phyloP scores from a whole-genome alignment of 352 stramenopile species.

The Phytophthora pisi region DNA sequence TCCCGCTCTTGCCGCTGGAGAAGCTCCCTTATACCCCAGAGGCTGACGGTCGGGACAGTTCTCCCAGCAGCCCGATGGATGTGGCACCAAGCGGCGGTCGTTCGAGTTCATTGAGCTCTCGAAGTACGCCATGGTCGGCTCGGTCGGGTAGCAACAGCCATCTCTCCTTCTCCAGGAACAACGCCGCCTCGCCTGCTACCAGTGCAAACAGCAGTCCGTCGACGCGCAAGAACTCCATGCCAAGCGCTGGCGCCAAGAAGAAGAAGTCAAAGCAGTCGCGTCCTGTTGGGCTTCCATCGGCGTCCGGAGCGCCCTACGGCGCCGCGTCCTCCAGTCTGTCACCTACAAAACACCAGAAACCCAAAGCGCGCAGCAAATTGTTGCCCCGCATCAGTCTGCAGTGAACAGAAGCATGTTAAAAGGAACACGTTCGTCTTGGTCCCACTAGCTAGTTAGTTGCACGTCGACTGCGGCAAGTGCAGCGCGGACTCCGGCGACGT shows the following conservation, averaged over 20 bases:
- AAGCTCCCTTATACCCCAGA: constrained; percentile 47
- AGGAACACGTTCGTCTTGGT: constrained; percentile 1
- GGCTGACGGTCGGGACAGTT: constrained; percentile 23
- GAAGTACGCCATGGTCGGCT: constrained; percentile 18
- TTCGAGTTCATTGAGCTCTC: constrained; percentile 15
- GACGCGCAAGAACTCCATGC: constrained; percentile 21
- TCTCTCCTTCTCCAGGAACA: constrained; percentile 29
- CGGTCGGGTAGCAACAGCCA: constrained; percentile 25
- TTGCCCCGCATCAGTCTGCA: constrained; percentile 36
- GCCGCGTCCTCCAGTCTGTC: constrained; percentile 12
- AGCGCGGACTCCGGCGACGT: constrained; percentile 6
- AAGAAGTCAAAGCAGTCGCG: constrained; percentile 31
- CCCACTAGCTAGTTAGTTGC: constrained; percentile 1
- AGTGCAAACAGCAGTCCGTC: constrained; percentile 19
- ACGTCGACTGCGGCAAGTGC: not conserved
- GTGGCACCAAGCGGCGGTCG: constrained; percentile 17
- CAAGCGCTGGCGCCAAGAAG: constrained; percentile 23
- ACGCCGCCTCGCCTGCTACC: constrained; percentile 18
- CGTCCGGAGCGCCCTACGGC: constrained; percentile 16
- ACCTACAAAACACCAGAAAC: constrained; percentile 32
- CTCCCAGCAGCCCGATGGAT: constrained; percentile 15
- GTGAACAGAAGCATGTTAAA: constrained; percentile 7
- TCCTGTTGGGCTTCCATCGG: constrained; percentile 22
- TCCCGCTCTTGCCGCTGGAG: constrained; percentile 58
- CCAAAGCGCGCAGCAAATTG: constrained; percentile 29